These are phyloP conservation scores for Torulaspora pretoriensis DNA, from an alignment of 1,139 yeast species.

Conservation along the genomic window DNA sequence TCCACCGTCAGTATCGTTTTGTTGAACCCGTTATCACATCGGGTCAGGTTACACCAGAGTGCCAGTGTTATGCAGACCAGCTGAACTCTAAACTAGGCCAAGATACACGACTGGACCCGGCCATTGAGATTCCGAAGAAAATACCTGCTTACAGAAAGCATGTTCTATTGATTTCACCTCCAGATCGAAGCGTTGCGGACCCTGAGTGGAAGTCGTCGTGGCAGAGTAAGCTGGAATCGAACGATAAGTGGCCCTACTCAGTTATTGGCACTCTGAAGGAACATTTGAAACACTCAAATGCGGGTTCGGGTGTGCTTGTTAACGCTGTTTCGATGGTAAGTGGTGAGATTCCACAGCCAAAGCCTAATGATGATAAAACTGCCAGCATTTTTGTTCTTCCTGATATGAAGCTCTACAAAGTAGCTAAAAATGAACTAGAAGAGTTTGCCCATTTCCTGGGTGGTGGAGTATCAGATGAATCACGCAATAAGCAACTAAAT, in stretches of 20 bases:
- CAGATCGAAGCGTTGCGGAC: conserved; percentile 11
- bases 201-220: conserved; percentile 21
- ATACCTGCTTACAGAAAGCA: conserved; percentile 26
- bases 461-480: conserved; percentile 14
- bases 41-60: conserved; percentile 4
- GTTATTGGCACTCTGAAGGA: conserved; percentile 17
- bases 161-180: conserved; percentile 23
- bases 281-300: conserved; percentile 11
- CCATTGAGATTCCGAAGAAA: conserved; percentile 15
- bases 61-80: conserved; percentile 15
- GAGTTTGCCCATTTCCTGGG: conserved; percentile 21
- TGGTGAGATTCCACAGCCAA: conserved; percentile 8
- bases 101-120: conserved; percentile 13
- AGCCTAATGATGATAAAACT: conserved; percentile 5
- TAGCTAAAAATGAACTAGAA: conserved; percentile 12
- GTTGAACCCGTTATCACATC: conserved; percentile 8
- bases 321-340: conserved; percentile 22
- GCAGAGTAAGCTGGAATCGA: conserved; percentile 25
- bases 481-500: conserved; percentile 6
- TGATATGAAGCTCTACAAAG: conserved; percentile 23
- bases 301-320: conserved; percentile 19
- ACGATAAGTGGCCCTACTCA: conserved; percentile 22
- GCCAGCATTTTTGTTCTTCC: conserved; percentile 24
- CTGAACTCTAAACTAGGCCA: conserved; percentile 16
- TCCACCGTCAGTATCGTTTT: conserved; percentile 14